Evolutionary conservation across 768 basidiomycete genomes (phyloP), one percentile per base, ranked within the genome.

Genomic region (Hypsizygus marmoreus): DNA sequence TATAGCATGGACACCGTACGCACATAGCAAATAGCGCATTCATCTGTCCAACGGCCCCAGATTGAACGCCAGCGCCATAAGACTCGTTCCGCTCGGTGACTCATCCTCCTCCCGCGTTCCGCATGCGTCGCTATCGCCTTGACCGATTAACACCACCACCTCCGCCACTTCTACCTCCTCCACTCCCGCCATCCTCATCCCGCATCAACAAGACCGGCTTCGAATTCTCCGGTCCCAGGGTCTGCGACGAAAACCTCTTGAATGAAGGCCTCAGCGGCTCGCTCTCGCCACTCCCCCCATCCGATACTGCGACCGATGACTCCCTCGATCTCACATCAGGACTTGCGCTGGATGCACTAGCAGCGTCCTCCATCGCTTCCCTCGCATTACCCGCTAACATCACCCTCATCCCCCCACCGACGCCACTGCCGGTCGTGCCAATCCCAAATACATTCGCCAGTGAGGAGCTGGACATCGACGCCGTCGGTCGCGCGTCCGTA

Each of bases 241-340:
- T 84, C 67, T 86, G 84, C 36, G 84, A 86, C 1, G 88, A 80
- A 25, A 86, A 61, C 34, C 88, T 71, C 70, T 91, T 91, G 58
- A 87, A 88, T 22, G 81, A 74, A 9, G 88, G 88, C 1, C 88
- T 60, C 28, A 61, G 45, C 51, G 65, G 10, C 58, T 63, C 43
- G 57, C 61, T 25, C 47, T 53, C 57, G 25, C 54, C 55, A 23
- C 55, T 54, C 23, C 60, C 58, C 24, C 59, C 66, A n/a, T 64
- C 64, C 13, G 67, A 70, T n/a, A 67, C 53, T 8, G 68, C 69
- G 14, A 70, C 56, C 3, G 61, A 64, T 4, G 64, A 66, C 23
- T 55, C 63, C 10, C 62, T 54, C 6, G 68, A 68, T 2, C 61
- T 56, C 23, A 20, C 33, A 22, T 16, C 17, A 12, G 22, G 22